Evolutionary conservation across 768 basidiomycete genomes (phyloP), one percentile per base, ranked within the genome.

Genomic region (Cystobasidiopsis lactophilus): DNA sequence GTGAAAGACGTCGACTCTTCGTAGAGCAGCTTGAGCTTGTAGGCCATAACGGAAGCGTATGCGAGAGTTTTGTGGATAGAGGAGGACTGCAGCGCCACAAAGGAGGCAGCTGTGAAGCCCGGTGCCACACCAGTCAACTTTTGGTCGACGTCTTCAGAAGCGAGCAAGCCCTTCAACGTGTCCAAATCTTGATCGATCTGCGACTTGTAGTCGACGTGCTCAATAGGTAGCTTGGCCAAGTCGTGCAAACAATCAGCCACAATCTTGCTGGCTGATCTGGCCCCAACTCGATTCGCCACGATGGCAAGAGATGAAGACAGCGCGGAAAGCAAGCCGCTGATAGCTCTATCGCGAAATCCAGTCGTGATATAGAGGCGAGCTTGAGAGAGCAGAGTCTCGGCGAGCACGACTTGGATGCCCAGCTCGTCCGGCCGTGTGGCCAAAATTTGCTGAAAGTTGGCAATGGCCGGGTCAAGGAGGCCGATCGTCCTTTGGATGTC

Each of bases 401-500:
- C 78, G 16, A 91, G 71, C 2, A 82, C 75, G 40, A 79, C 69
- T 19, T 79, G 67, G 9, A 84, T 75, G 5, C 82, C 83, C 5
- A 79, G 66, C 60, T 95, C 86, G 10, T 71, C 67, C 0, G 80
- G 79, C 5, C 71, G 75, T 5, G 66, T 57, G 5, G 64, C 63
- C 19, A 82, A 67, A 41, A 91, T 73, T 5, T 65, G 65, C 52
- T 74, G 65, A 62, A 84, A 79, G 1, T 75, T 70, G 23, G 64
- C 62, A 57, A 93, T 78, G 1, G 93, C 81, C n/a, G 81, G 77
- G 31, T 74, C 69, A 59, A 77, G 80, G 44, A 77, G 71, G 1
- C 83, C 80, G 53, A 81, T 76, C 57, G 83, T 79, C 27, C 75
- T 74, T 57, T 83, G 78, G 29, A 88, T 82, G 38, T 88, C 80